These are phyloP conservation scores for Kurtzmaniella natalensis DNA, from an alignment of 1,139 yeast genomes.

Conservation along the genomic window DNA sequence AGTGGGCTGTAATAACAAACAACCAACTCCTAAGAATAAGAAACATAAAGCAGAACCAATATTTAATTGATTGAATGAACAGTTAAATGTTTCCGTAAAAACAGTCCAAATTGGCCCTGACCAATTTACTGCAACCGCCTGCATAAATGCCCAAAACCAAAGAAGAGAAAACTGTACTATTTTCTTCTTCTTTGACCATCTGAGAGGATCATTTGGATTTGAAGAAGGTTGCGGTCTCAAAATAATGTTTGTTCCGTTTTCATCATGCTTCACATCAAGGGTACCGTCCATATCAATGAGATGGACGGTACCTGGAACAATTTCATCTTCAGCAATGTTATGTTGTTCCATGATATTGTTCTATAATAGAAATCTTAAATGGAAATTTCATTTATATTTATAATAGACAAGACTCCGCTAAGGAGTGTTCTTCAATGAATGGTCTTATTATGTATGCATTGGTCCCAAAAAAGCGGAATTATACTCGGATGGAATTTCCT, in stretches of 20 bases:
- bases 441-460: too few relatives aligned
- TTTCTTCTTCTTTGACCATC: slow-evolving; percentile 22
- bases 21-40: slow-evolving; percentile 36
- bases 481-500: too few relatives aligned
- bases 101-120: slow-evolving; percentile 36
- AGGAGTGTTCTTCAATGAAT: too few relatives aligned
- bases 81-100: slow-evolving; percentile 30
- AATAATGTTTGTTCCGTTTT: slow-evolving; percentile 13
- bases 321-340: too few relatives aligned
- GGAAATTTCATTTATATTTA: too few relatives aligned
- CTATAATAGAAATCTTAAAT: too few relatives aligned
- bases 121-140: slow-evolving; percentile 40
- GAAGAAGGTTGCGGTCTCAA: slow-evolving; percentile 32
- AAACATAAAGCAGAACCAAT: slow-evolving; percentile 30
- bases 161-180: slow-evolving; percentile 20
- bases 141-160: slow-evolving; percentile 20
- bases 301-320: slow-evolving; percentile 61
- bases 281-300: slow-evolving; percentile 45
- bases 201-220: slow-evolving; percentile 30
- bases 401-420: too few relatives aligned
- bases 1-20: slow-evolving; percentile 36
- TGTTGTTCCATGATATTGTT: too few relatives aligned
- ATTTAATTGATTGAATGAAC: slow-evolving; percentile 24
- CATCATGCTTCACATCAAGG: slow-evolving; percentile 28
- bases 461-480: too few relatives aligned